Evolutionary conservation across 139 green algal genomes (phyloP), one percentile per base, ranked within the genome.

Genomic region (Nannochloris sp.): DNA sequence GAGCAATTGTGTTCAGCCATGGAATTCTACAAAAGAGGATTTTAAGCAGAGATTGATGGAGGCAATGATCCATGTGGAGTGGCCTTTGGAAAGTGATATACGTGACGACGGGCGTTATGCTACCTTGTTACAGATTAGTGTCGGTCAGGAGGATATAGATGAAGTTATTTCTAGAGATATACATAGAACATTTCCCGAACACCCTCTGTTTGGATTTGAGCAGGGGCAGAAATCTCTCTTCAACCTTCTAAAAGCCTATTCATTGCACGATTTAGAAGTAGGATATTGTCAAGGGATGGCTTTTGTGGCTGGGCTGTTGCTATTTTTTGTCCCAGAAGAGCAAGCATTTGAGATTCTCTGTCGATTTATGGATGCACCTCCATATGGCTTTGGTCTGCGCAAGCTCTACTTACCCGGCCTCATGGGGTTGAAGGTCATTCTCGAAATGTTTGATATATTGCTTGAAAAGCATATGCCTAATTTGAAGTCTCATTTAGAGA

Each of bases 311-410:
- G 92, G 92, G 2, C 72, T 95, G 27, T 62, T 97, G 57, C 83
- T 98, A 11, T 90, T 96, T 82, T 95, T 92, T 61, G 53, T 96
- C 50, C 86, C 83, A 3, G 87, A 97, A 62, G 89, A 96, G 76
- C 75, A 82, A 0, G 87, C 89, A 1, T 98, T 96, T 78, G 75
- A 76, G 57, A 50, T 90, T 55, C 85, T 85, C 57, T 84, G 80
- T 66, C 61, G 55, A n/a, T 62, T 79, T 16, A 48, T 79, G 18
- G 60, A 48, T 58, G 50, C 14, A 23, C 19, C 36, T 25, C 11
- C 3, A n/a, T 48, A 29, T 16, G 84, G 82, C 18, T 63, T 79
- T 44, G 86, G 87, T 66, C 71, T 96, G 60, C 78, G 89, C 25
- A 69, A 75, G 5, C 69, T 91, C 15, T 96, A 94, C 79, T 69